Evolutionary conservation across 495 filamentous ascomycete species (phyloP), one percentile per base, ranked within the genome.

Genomic region (Paragyromitra xinjiangensis): DNA sequence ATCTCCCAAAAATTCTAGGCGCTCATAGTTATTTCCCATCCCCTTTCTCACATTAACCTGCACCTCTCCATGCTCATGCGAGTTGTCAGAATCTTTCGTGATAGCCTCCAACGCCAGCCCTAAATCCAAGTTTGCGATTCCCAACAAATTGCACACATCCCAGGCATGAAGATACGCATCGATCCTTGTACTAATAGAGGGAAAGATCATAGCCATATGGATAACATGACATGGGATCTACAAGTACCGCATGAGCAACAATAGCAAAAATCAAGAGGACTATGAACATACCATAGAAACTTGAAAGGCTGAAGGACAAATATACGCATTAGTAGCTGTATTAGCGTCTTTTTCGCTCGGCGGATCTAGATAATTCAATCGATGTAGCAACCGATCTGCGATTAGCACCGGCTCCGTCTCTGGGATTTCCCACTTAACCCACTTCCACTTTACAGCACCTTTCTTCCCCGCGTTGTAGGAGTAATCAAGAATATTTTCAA

Each of bases 1-100:
- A 83, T 99, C 95, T 0, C 95, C 95, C 14, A 98, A 86, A 77
- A 98, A 96, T 72, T 99, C 95, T 1, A 98, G 89, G 34, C 95
- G 89, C 83, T 99, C 95, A 80, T 99, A 99, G 78, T 98, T 98
- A 68, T 91, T 93, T 11, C 95, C 95, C 95, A 98, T 99, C 37
- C 95, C 95, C 71, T 88, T 85, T 78, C 93, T 92, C 26, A 93
- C 86, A 76, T 95, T 92, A 51, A 95, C 84, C 71, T 92, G 89
- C 71, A 91, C 87, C 12, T 85, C 85, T 9, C 86, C 86, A 71
- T 94, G 91, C 59, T 97, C 94, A 44, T 92, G 92, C 2, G 90
- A 91, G 78, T 97, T 97, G 79, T 97, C 93, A 7, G 93, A 94
- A 80, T 98, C 94, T 81, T 99, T 98, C 0, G 95, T 99, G 37